phyloP scores from a whole-genome alignment of 768 basidiomycete species.

The Boletellus ananiceps region DNA sequence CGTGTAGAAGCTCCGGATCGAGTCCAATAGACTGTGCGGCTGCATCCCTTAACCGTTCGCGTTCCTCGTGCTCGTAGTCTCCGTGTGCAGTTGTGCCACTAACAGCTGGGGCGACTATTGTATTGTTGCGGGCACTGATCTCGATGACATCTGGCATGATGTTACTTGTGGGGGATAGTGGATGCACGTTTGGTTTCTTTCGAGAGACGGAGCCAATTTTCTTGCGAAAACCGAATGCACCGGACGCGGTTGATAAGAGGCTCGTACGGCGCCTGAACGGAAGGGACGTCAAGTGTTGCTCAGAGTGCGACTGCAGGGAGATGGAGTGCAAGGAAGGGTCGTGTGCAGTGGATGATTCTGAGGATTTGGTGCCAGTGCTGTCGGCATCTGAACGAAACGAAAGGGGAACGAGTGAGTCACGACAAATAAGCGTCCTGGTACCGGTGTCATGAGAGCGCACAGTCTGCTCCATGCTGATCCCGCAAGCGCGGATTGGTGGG shows the following conservation, averaged over 20 bases:
- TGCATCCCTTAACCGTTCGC: slow-evolving; percentile 67
- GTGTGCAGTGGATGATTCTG: slow-evolving; percentile 13
- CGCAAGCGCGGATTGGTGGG: neutral
- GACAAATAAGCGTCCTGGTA: too few species aligned
- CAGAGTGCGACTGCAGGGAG: slow-evolving; percentile 5
- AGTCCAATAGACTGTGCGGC: slow-evolving; percentile 77
- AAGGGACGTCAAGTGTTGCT: slow-evolving; percentile 4
- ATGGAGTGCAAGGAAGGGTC: slow-evolving; percentile 9
- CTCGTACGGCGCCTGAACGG: slow-evolving; percentile 39
- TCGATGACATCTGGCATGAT: slow-evolving; percentile 70
- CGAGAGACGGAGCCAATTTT: slow-evolving; percentile 41
- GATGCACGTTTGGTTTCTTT: slow-evolving; percentile 33
- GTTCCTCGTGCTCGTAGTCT: slow-evolving; percentile 66
- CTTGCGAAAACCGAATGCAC: slow-evolving; percentile 40
- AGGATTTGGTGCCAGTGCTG: slow-evolving; percentile 7
- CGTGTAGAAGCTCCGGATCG: slow-evolving; percentile 46
- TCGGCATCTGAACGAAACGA: slow-evolving; percentile 17
- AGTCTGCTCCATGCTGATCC: too few species aligned
- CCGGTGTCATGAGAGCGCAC: too few species aligned
- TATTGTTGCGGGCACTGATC: slow-evolving; percentile 45
- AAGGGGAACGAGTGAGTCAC: too few species aligned
- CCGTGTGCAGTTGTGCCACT: slow-evolving; percentile 23
- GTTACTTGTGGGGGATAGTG: slow-evolving; percentile 31
- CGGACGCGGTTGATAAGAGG: slow-evolving; percentile 51
- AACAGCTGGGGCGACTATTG: slow-evolving; percentile 11